Conservation (phyloP, 129 eudicot genomes). For the Ambrosia artemisiifolia region DNA sequence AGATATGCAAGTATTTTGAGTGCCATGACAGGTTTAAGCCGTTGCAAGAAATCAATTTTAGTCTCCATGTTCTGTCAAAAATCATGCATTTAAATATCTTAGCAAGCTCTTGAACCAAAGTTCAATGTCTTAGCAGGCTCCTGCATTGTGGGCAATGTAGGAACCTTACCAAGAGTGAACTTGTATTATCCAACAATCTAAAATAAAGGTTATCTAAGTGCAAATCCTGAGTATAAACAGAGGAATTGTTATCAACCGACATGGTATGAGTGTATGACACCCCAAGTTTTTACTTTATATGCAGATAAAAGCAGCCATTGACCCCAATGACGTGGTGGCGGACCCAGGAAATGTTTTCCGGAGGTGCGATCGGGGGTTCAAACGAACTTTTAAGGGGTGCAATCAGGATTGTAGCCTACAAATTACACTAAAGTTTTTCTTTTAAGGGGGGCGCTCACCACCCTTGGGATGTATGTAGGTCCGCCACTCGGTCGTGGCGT, state of each 20-base stretch:
- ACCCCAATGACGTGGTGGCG: too few relatives aligned
- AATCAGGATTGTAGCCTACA: too few relatives aligned
- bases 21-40: conserved; percentile 50
- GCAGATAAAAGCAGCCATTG: not conserved
- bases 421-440: too few relatives aligned
- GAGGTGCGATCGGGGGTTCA: too few relatives aligned
- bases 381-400: too few relatives aligned
- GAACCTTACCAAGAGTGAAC: not conserved
- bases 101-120: not conserved
- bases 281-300: not conserved
- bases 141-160: not conserved
- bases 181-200: not conserved
- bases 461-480: too few relatives aligned
- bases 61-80: conserved; percentile 22
- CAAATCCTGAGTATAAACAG: not conserved
- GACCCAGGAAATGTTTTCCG: too few relatives aligned
- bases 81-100: not conserved
- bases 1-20: conserved; percentile 38
- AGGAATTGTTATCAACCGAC: not conserved
- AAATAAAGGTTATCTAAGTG: not conserved
- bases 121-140: too few relatives aligned
- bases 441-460: too few relatives aligned
- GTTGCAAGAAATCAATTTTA: conserved; percentile 40
- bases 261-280: not conserved
- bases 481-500: too few relatives aligned